phyloP scores from a whole-genome alignment of 1,284 basidiomycete genomes.

The Apiotrichum akiyoshidainum region DNA sequence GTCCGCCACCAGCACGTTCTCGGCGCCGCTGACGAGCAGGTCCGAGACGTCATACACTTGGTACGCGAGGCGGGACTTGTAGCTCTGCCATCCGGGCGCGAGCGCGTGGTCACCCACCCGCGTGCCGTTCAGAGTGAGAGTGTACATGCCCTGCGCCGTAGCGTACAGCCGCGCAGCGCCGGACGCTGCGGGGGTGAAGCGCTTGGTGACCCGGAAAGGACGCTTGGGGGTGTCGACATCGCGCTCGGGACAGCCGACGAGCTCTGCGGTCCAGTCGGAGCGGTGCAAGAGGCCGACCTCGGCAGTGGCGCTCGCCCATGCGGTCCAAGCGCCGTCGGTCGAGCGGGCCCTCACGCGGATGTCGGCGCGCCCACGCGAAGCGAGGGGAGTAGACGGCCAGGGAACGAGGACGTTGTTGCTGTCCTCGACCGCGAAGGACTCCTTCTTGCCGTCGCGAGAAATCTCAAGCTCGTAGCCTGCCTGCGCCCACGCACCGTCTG shows the following conservation, averaged over 20 bases:
- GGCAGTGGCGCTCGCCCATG: constrained; percentile 9
- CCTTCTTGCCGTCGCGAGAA: constrained; percentile 10
- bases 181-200: constrained; percentile 12
- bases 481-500: constrained; percentile 31
- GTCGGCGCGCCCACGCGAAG: constrained; percentile 21
- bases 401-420: constrained; percentile 27
- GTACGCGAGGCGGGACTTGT: constrained; percentile 37
- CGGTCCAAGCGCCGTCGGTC: constrained; percentile 15
- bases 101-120: constrained; percentile 38
- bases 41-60: constrained; percentile 36
- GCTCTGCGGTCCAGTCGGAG: background rate
- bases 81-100: constrained; percentile 43
- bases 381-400: constrained; percentile 33
- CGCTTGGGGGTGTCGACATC: constrained; percentile 30
- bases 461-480: constrained; percentile 31
- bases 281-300: background rate
- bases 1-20: constrained; percentile 28
- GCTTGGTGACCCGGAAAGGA: constrained; percentile 26
- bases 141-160: constrained; percentile 44
- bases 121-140: constrained; percentile 35
- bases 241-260: constrained; percentile 11
- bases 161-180: constrained; percentile 31
- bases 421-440: constrained; percentile 20
- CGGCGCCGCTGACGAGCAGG: constrained; percentile 19
- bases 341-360: constrained; percentile 26